phyloP scores from a whole-genome alignment of 2,329 filamentous ascomycete species.

The Aureobasidium sp. region DNA sequence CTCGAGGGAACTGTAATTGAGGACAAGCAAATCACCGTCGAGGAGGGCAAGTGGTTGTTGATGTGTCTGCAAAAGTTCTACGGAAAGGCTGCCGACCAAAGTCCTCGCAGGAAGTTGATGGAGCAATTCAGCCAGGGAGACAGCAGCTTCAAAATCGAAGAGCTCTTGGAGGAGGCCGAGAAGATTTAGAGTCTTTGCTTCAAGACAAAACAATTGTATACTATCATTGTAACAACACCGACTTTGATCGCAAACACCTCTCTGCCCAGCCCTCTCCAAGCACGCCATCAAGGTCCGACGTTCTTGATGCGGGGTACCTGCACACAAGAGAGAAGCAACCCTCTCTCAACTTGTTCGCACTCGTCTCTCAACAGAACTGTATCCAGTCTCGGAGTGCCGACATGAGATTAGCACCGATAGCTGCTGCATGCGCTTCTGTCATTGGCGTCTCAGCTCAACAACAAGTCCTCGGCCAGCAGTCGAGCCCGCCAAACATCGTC shows the following conservation, averaged over 20 bases:
- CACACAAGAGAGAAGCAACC: background rate
- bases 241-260: background rate
- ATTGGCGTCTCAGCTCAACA: background rate
- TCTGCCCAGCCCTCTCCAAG: background rate
- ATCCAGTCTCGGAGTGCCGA: background rate
- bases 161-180: slow-evolving; percentile 83
- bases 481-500: slow-evolving; percentile 48
- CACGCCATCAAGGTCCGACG: slow-evolving; percentile 3
- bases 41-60: slow-evolving; percentile 82
- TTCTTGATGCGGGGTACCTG: slow-evolving; percentile 1
- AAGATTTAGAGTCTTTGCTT: slow-evolving; percentile 44
- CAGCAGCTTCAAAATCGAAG: slow-evolving; percentile 71
- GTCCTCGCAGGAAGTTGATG: slow-evolving; percentile 61
- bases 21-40: slow-evolving; percentile 65
- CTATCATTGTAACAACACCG: slow-evolving; percentile 3
- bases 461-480: background rate
- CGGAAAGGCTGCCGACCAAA: slow-evolving; percentile 51
- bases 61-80: slow-evolving; percentile 97
- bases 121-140: slow-evolving; percentile 79
- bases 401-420: background rate
- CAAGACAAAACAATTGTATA: background rate
- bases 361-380: no score
- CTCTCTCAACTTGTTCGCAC: background rate
- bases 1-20: slow-evolving; percentile 77
- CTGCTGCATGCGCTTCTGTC: background rate